Conservation (phyloP, 1,284 basidiomycete genomes). For the Trichosporon sp. region DNA sequence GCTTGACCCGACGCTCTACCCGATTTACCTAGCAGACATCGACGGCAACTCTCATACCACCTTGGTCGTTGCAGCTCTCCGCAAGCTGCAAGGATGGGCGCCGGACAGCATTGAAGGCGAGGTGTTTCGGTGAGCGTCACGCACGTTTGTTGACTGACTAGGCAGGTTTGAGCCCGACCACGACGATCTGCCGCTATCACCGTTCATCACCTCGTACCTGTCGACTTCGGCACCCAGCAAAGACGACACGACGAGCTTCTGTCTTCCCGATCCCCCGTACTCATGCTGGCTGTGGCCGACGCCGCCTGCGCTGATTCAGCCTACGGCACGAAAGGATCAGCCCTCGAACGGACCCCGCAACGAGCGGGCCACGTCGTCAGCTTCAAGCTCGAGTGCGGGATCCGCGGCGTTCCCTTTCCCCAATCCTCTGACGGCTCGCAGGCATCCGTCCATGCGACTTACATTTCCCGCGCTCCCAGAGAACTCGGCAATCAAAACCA, state of each 20-base stretch:
- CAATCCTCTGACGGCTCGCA: conserved; percentile 43
- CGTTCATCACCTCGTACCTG: conserved; percentile 49
- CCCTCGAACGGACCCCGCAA: conserved; percentile 16
- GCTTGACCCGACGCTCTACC: conserved; percentile 45
- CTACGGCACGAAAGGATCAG: neutral
- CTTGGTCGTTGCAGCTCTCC: conserved; percentile 47
- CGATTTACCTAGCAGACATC: conserved; percentile 50
- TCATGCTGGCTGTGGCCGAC: conserved; percentile 51
- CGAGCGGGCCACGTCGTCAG: conserved; percentile 25
- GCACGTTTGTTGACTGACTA: conserved; percentile 5
- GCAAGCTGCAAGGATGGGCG: conserved; percentile 54
- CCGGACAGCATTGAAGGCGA: conserved; percentile 48
- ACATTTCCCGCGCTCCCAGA: conserved; percentile 37
- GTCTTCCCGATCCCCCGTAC: conserved; percentile 45
- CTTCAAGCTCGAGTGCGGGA: conserved; percentile 21
- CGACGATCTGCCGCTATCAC: conserved; percentile 47
- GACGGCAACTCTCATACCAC: conserved; percentile 54
- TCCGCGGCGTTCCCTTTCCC: conserved; percentile 43
- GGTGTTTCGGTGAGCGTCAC: conserved; percentile 43
- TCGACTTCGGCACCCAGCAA: conserved; percentile 27
- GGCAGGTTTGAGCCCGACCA: conserved; percentile 50
- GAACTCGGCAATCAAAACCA: conserved; percentile 6
- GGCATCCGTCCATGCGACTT: conserved; percentile 52
- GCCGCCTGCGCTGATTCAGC: conserved; percentile 23
- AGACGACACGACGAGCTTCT: conserved; percentile 36